Evolutionary conservation across 2,329 filamentous ascomycete species (phyloP).

Genomic region (Fusarium udum): DNA sequence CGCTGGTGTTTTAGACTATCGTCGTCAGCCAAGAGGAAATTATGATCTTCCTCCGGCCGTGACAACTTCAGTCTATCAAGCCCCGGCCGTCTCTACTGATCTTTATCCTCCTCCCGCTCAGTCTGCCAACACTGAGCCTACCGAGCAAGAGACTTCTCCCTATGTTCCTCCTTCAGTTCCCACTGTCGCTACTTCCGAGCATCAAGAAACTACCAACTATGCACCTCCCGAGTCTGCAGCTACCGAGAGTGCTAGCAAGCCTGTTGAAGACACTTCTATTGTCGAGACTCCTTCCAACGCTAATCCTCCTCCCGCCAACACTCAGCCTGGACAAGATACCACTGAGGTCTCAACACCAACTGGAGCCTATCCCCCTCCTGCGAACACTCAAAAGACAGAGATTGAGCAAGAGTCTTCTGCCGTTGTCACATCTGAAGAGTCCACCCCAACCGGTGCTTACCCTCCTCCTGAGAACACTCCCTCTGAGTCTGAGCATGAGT

Average conservation of each 20-base stretch:
- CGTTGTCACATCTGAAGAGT: background rate
- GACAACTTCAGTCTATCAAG: background rate
- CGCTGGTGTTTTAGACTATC: constrained; percentile 20
- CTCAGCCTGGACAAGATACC: background rate
- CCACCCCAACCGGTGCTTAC: background rate
- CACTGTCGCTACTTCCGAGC: constrained; percentile 18
- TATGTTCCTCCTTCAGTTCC: constrained; percentile 10
- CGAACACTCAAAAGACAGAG: background rate
- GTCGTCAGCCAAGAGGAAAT: background rate
- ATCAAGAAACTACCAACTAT: constrained; percentile 1
- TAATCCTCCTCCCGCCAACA: background rate
- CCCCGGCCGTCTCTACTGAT: background rate
- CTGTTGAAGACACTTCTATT: constrained; percentile 4
- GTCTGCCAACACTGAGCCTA: constrained; percentile 1
- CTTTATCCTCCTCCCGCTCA: background rate
- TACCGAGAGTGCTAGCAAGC: constrained; percentile 8
- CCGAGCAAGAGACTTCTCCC: constrained; percentile 10
- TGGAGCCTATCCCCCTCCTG: background rate
- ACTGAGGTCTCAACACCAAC: background rate
- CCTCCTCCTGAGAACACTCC: background rate
- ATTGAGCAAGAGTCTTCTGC: background rate
- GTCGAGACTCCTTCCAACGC: background rate
- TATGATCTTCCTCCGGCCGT: constrained; percentile 4
- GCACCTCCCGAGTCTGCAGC: constrained; percentile 12
- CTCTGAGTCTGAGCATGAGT: background rate